Evolutionary conservation across 441 rosid species (phyloP).

Genomic region (Gossypium trilobum): DNA sequence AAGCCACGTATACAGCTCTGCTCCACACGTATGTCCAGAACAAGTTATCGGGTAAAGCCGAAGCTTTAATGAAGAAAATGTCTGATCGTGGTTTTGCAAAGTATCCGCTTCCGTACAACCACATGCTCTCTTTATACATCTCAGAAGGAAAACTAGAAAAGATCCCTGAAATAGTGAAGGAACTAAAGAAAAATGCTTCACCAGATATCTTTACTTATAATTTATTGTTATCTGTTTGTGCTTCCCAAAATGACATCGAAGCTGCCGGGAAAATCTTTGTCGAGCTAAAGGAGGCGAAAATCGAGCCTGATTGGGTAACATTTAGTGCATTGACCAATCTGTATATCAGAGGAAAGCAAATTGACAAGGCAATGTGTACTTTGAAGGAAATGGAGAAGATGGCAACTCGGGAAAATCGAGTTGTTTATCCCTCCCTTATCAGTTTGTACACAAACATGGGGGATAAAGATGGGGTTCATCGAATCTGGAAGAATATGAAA

Average conservation of each 20-base stretch:
- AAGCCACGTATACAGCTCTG: conserved; percentile 60
- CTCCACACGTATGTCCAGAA: conserved; percentile 59
- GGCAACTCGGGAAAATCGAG: conserved; percentile 46
- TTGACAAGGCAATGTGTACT: conserved; percentile 50
- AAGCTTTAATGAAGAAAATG: conserved; percentile 76
- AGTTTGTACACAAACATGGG: conserved; percentile 58
- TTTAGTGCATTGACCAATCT: conserved; percentile 58
- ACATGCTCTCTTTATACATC: conserved; percentile 59
- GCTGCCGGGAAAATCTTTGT: conserved; percentile 51
- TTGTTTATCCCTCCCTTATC: conserved; percentile 62
- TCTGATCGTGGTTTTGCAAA: conserved; percentile 50
- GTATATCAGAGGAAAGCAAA: conserved; percentile 40
- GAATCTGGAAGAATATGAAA: conserved; percentile 65
- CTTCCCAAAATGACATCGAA: conserved; percentile 45
- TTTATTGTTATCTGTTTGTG: conserved; percentile 52
- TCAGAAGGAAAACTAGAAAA: conserved; percentile 44
- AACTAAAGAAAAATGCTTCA: conserved; percentile 42
- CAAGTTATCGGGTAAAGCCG: conserved; percentile 46
- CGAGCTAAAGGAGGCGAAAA: conserved; percentile 46
- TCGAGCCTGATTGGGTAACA: conserved; percentile 82
- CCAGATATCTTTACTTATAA: conserved; percentile 73
- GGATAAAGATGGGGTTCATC: conserved; percentile 44
- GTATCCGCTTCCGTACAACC: conserved; percentile 63
- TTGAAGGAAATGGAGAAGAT: conserved; percentile 77
- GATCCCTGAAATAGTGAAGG: conserved; percentile 42